These are phyloP conservation scores for Coprinopsis strossmayeri DNA, from an alignment of 768 basidiomycete species.

Conservation along the genomic window DNA sequence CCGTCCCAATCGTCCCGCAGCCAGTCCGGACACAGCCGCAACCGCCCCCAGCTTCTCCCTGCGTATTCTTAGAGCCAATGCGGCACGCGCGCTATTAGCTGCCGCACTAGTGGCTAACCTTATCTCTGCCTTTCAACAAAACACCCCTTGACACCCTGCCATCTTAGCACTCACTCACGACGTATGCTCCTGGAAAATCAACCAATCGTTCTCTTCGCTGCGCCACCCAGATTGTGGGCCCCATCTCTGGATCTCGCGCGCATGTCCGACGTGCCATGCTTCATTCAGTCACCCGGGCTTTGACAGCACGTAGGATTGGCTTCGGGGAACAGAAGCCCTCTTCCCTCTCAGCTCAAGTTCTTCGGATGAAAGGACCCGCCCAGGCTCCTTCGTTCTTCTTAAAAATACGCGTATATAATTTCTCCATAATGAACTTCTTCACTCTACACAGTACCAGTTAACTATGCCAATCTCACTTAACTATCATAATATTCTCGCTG, in stretches of 20 bases:
- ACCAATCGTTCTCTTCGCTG: neutral
- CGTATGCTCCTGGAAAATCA: neutral
- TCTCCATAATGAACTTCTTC: constrained; percentile 1
- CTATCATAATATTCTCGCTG: constrained; percentile 1
- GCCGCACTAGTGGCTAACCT: constrained; percentile 2
- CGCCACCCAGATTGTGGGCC: constrained; percentile 12
- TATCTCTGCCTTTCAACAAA: constrained; percentile 4
- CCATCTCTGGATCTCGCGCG: constrained; percentile 3
- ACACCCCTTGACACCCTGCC: neutral
- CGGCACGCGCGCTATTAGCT: constrained; percentile 2
- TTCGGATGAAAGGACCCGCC: neutral
- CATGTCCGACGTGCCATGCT: constrained; percentile 8
- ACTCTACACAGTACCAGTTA: neutral
- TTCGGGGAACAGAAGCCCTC: neutral
- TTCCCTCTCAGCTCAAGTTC: neutral
- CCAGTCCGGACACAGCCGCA: constrained; percentile 11
- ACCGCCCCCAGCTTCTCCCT: constrained; percentile 10
- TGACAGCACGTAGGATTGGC: constrained; percentile 10
- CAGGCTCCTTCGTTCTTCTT: constrained; percentile 7
- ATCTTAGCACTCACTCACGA: constrained; percentile 1
- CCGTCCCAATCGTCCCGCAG: constrained; percentile 12
- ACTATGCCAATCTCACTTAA: constrained; percentile 4
- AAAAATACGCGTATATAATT: neutral
- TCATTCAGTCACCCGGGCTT: constrained; percentile 4
- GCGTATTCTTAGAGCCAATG: constrained; percentile 4